phyloP scores from a whole-genome alignment of 768 basidiomycete genomes.

The Rhizopogon sp. region DNA sequence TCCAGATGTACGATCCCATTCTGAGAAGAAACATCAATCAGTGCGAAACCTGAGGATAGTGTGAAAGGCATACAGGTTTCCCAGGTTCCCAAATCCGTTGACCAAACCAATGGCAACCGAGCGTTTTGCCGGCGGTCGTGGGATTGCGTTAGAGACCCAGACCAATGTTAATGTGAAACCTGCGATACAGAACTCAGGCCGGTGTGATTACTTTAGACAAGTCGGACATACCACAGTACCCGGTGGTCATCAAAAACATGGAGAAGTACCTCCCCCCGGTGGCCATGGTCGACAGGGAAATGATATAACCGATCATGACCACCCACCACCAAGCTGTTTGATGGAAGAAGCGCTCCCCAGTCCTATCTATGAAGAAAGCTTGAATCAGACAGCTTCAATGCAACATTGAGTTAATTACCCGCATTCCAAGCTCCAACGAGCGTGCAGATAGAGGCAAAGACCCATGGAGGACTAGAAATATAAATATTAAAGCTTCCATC shows the following conservation, averaged over 20 bases:
- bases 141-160: slow-evolving; percentile 59
- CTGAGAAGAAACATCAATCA: slow-evolving; percentile 21
- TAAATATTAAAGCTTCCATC: neutral
- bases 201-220: neutral
- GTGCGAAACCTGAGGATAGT: neutral
- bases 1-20: slow-evolving; percentile 62
- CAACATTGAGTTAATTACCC: slow-evolving; percentile 20
- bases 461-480: slow-evolving; percentile 53
- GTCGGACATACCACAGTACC: slow-evolving; percentile 35
- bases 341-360: slow-evolving; percentile 66
- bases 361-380: slow-evolving; percentile 33
- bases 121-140: slow-evolving; percentile 52
- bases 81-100: slow-evolving; percentile 55
- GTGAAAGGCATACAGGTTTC: slow-evolving; percentile 42
- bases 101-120: slow-evolving; percentile 57
- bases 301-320: slow-evolving; percentile 56
- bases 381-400: neutral
- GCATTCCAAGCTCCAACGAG: slow-evolving; percentile 55
- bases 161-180: slow-evolving; percentile 44
- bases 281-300: slow-evolving; percentile 48
- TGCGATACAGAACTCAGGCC: slow-evolving; percentile 1
- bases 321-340: slow-evolving; percentile 53
- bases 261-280: slow-evolving; percentile 54
- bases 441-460: slow-evolving; percentile 45
- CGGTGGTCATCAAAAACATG: slow-evolving; percentile 59